Evolutionary conservation across 192 early-diverging fungal species (phyloP).

Genomic region (Thamnidium elegans): DNA sequence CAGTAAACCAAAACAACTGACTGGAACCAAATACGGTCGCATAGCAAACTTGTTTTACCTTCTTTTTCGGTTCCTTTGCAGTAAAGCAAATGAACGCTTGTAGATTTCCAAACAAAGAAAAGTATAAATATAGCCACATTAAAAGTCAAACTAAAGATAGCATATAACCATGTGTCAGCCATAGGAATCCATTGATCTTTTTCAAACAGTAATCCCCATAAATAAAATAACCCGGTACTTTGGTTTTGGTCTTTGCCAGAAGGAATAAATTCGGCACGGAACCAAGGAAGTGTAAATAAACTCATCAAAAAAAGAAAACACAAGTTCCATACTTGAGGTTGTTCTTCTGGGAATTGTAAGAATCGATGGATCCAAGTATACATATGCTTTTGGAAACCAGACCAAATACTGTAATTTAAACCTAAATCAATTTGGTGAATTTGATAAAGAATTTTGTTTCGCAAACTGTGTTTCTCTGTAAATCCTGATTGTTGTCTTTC

Average conservation of each 20-base stretch:
- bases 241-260: constrained; percentile 7
- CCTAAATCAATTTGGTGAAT: constrained; percentile 15
- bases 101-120: constrained; percentile 24
- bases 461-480: background rate
- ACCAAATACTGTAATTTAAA: background rate
- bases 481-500: background rate
- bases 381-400: background rate
- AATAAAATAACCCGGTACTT: constrained; percentile 48
- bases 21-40: constrained; percentile 26
- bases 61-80: constrained; percentile 12
- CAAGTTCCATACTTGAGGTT: constrained; percentile 24
- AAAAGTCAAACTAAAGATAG: constrained; percentile 9
- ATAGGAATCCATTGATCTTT: constrained; percentile 44
- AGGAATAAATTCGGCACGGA: constrained; percentile 66
- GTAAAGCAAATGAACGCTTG: constrained; percentile 11
- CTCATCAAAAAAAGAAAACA: constrained; percentile 38
- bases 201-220: constrained; percentile 43
- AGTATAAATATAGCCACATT: constrained; percentile 19
- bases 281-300: constrained; percentile 60
- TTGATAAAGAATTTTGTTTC: constrained; percentile 6
- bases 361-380: constrained; percentile 51
- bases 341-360: constrained; percentile 21
- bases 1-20: constrained; percentile 15
- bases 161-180: constrained; percentile 48
- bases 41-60: background rate